Evolutionary conservation across 1,139 yeast genomes (phyloP).

Genomic region (Scheffersomyces quercinus): DNA sequence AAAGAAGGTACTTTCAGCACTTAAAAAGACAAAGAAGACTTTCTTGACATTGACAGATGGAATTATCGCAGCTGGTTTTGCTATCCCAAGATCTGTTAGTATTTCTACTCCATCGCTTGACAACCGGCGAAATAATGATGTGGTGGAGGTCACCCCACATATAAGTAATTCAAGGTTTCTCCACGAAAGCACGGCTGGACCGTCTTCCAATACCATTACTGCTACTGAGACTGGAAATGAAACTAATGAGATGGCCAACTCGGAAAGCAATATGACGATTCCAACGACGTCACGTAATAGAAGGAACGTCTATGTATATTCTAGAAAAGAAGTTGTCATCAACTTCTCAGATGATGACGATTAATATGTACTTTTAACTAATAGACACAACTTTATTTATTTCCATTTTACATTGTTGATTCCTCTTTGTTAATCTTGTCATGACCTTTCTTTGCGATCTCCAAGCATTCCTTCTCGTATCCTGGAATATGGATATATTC

Average conservation of each 20-base stretch:
- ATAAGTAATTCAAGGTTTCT: not conserved
- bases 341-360: slow-evolving; percentile 13
- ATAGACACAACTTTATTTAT: not conserved
- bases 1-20: slow-evolving; percentile 8
- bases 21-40: slow-evolving; percentile 34
- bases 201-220: not conserved
- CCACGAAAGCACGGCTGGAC: not conserved
- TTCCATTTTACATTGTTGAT: not conserved
- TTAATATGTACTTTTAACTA: not conserved
- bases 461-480: slow-evolving; percentile 68
- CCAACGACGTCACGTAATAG: slow-evolving; percentile 20
- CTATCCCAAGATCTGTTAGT: slow-evolving; percentile 57
- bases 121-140: slow-evolving; percentile 13
- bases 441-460: slow-evolving; percentile 80
- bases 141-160: slow-evolving; percentile 6
- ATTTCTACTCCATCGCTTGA: slow-evolving; percentile 27
- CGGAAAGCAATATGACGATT: not conserved
- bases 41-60: slow-evolving; percentile 52
- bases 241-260: not conserved
- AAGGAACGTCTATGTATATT: slow-evolving; percentile 54
- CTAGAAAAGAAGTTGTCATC: slow-evolving; percentile 55
- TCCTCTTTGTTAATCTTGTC: slow-evolving; percentile 19
- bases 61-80: slow-evolving; percentile 59
- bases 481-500: slow-evolving; percentile 85
- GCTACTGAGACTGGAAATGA: not conserved